Base-by-base conservation (phyloP, 306 rosid genomes). In the Medicago ruthenica region DNA sequence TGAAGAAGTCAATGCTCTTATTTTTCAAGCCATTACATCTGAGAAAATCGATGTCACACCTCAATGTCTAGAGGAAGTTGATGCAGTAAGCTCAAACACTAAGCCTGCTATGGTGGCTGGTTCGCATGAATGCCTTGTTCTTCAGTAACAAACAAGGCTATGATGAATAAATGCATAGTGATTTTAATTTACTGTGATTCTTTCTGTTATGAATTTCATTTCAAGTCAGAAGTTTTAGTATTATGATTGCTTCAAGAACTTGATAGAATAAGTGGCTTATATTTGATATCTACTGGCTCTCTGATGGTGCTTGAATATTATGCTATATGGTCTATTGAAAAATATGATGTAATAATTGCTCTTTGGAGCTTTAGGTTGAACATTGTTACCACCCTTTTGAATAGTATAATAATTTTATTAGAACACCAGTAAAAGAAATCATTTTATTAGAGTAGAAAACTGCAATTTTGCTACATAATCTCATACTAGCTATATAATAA, bases 1-100 rank as follows among this genome's bases (percentile, higher is more conserved):
- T 75, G 87, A 87, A 77, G 97, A 95, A 90, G 98, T 92, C 82
- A 76, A 11, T 55, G 85, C 87, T 36, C 96, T 92, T 51, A 84
- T 95, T 6, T 95, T 92, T 48, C 93, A 83, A 86, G 91, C 89
- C 83, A 85, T 92, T 51, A 65, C 86, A 61, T 67, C 79, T 12
- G 80, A 31, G 7, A 85, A 79, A 34, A 37, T 71, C 44, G 63
- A 72, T 10, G 55, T 15, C 42, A 67, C 31, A 15, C 24, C 84
- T 51, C 74, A 78, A 12, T 60, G 79, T 68, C 14, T 9, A 16
- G 86, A 82, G 47, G 85, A 85, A 71, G 83, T 77, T 40, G 80
- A 85, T 63, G 82, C 72, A 2, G 44, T 65, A 18, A 84, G 83
- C 78, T 57, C 83, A 18, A 61, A 72, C 71, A 20, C 86, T 67